phyloP scores from a whole-genome alignment of 352 stramenopile genomes.

The Blastocystis sp. region DNA sequence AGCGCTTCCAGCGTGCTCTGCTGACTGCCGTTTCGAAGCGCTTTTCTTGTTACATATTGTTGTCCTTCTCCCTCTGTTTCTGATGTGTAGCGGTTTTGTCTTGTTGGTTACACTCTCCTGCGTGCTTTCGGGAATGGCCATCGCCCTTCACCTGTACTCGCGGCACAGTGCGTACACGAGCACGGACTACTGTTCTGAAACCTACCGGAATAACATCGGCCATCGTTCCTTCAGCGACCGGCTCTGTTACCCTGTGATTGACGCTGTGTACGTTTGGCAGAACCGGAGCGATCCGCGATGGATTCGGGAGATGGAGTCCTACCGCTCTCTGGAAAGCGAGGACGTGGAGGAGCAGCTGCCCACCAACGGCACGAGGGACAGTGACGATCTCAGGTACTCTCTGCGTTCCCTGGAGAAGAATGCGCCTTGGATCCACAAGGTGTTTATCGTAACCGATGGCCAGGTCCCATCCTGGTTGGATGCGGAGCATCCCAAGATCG shows the following conservation, averaged over 20 bases:
- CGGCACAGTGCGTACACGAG: not conserved
- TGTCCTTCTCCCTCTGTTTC: not conserved
- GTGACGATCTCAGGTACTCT: constrained; percentile 84
- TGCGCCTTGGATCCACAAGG: constrained; percentile 86
- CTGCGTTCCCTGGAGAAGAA: constrained; percentile 87
- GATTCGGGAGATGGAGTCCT: constrained; percentile 79
- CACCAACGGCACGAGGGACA: constrained; percentile 88
- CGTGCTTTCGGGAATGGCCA: not conserved
- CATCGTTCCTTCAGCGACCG: constrained; percentile 65
- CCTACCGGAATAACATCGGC: constrained; percentile 53
- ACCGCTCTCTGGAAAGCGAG: constrained; percentile 21
- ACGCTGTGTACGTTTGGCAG: constrained; percentile 93
- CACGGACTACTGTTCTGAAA: constrained; percentile 46
- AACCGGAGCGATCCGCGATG: constrained; percentile 88
- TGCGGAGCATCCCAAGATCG: constrained; percentile 78
- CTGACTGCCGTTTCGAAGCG: constrained; percentile 40
- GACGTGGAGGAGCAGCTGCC: constrained; percentile 72
- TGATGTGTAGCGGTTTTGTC: constrained; percentile 25
- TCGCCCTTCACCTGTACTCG: constrained; percentile 12
- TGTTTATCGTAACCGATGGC: constrained; percentile 89
- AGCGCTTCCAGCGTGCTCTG: constrained; percentile 47
- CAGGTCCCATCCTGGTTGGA: constrained; percentile 89
- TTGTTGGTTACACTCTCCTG: constrained; percentile 8
- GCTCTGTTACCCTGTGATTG: constrained; percentile 76
- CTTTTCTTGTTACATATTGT: constrained; percentile 56